Conservation (phyloP, 139 green algal genomes). For the Volvox reticuliferus region DNA sequence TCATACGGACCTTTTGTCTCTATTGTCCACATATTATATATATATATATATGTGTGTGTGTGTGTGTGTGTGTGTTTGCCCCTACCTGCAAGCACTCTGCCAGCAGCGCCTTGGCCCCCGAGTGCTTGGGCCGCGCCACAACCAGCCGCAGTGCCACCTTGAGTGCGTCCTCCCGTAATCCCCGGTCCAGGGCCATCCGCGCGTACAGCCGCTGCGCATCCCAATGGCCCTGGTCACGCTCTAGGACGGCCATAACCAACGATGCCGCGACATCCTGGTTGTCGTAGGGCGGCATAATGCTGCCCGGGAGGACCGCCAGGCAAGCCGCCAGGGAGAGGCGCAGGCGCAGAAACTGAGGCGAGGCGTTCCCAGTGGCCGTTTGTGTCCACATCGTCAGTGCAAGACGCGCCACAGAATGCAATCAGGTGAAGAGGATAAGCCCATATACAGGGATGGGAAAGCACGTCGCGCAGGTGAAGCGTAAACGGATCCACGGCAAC, state of each 20-base stretch:
- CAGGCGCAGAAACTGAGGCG: neutral
- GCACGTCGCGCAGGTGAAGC: too few species aligned
- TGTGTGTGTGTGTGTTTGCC: too few species aligned
- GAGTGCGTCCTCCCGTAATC: conserved; percentile 55
- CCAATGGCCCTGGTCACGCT: conserved; percentile 6
- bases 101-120: conserved; percentile 57
- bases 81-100: conserved; percentile 58
- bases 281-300: conserved; percentile 6
- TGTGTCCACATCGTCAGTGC: too few species aligned
- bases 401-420: too few species aligned
- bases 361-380: neutral
- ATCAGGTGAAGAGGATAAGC: too few species aligned
- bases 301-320: conserved; percentile 9
- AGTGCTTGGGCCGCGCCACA: conserved; percentile 47
- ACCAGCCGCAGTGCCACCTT: conserved; percentile 68
- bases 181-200: neutral
- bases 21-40: too few species aligned
- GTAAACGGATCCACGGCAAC: too few species aligned
- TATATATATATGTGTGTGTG: too few species aligned
- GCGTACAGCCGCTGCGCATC: conserved; percentile 50
- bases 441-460: too few species aligned
- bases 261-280: conserved; percentile 36
- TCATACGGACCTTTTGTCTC: too few species aligned
- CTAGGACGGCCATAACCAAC: conserved; percentile 39
- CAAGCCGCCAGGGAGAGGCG: conserved; percentile 33